Conservation (phyloP, 108 stramenopile genomes). For the Skeletonema grethae region DNA sequence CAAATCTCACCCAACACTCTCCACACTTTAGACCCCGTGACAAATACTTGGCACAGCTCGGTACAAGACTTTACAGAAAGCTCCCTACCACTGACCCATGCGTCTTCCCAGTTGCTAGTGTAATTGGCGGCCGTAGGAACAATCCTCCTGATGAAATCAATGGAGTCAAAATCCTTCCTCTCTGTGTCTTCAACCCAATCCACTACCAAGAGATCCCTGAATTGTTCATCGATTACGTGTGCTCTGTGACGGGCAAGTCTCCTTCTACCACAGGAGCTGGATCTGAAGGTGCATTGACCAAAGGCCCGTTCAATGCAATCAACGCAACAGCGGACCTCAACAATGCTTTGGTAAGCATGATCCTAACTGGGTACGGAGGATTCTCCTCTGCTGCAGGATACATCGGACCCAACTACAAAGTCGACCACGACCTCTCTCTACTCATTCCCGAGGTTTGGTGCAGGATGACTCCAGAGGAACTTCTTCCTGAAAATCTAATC, state of each 20-base stretch:
- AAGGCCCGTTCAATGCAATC: constrained; percentile 66
- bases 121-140: constrained; percentile 58
- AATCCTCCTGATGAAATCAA: constrained; percentile 66
- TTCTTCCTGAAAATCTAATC: constrained; percentile 48
- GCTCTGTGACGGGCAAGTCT: constrained; percentile 61
- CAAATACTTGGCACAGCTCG: constrained; percentile 57
- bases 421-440: constrained; percentile 61
- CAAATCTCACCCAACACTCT: neutral
- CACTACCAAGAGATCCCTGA: constrained; percentile 66
- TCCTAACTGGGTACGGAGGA: constrained; percentile 58
- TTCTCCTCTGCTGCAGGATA: constrained; percentile 58
- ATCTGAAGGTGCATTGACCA: constrained; percentile 55
- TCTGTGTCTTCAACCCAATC: constrained; percentile 62
- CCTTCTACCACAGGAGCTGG: constrained; percentile 63
- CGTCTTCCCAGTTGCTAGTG: constrained; percentile 62
- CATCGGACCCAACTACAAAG: constrained; percentile 60
- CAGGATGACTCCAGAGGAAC: constrained; percentile 60
- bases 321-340: constrained; percentile 63
- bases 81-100: constrained; percentile 49
- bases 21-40: constrained; percentile 26
- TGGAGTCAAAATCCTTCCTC: constrained; percentile 55
- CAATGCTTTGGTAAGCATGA: constrained; percentile 60
- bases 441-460: constrained; percentile 63
- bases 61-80: constrained; percentile 55
- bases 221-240: constrained; percentile 62